A percentile compares a stretch with the other conserved stretches of the same genome.
Conservation (phyloP, 2,329 filamentous ascomycete genomes). For the Trichoderma aggressivum region DNA sequence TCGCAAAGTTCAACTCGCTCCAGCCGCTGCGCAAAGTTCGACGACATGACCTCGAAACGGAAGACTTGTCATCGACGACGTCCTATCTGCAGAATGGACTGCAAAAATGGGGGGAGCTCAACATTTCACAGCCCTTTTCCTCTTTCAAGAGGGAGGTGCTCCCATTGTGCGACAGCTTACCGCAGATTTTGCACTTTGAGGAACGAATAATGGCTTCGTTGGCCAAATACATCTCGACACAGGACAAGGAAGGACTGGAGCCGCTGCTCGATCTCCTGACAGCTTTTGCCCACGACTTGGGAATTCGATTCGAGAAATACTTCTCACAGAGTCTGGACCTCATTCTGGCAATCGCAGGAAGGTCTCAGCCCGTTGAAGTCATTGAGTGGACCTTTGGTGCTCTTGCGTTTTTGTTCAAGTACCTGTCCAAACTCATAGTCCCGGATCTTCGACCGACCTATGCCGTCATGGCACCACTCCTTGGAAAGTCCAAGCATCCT, state of each 20-base stretch:
- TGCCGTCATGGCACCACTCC: conserved; percentile 74
- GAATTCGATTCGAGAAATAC: conserved; percentile 81
- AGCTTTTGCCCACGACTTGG: conserved; percentile 92
- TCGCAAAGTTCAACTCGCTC: conserved; percentile 82
- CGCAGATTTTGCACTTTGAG: conserved; percentile 89
- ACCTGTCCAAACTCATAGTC: conserved; percentile 81
- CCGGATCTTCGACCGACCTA: conserved; percentile 83
- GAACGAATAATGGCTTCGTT: conserved; percentile 77
- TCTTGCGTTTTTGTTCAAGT: conserved; percentile 95
- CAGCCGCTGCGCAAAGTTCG: conserved; percentile 89
- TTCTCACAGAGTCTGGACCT: conserved; percentile 73
- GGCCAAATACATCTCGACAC: conserved; percentile 69
- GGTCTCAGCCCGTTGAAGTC: conserved; percentile 76
- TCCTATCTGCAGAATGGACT: conserved; percentile 84
- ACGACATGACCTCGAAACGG: conserved; percentile 76
- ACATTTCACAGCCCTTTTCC: conserved; percentile 77
- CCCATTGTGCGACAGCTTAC: conserved; percentile 81
- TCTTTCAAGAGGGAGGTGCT: conserved; percentile 71
- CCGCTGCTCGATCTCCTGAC: conserved; percentile 84
- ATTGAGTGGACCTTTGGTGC: conserved; percentile 97
- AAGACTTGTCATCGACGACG: conserved; percentile 70
- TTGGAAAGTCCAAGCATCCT: conserved; percentile 79
- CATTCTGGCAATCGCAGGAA: conserved; percentile 74
- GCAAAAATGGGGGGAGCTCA: conserved; percentile 87
- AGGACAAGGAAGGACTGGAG: conserved; percentile 77